Conservation (phyloP, 2,329 filamentous ascomycete species). For the Apiospora pterosperma region DNA sequence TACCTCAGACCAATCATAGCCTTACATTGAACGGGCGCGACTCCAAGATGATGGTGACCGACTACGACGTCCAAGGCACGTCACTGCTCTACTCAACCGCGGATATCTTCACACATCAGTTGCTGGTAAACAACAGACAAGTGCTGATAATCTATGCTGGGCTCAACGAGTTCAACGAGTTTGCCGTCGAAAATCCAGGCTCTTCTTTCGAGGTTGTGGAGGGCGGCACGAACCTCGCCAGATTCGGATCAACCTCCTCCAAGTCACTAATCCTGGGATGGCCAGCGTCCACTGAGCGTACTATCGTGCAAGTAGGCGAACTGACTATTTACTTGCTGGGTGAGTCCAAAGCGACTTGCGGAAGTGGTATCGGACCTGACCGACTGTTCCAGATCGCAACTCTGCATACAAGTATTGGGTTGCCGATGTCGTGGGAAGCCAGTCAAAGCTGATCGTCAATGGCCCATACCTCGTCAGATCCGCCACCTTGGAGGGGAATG, state of each 20-base stretch:
- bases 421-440: constrained; percentile 27
- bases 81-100: constrained; percentile 65
- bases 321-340: constrained; percentile 15
- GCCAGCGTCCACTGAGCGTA: constrained; percentile 11
- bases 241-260: constrained; percentile 27
- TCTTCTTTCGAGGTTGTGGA: constrained; percentile 19
- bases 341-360: background rate
- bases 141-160: constrained; percentile 61
- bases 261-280: constrained; percentile 13
- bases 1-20: constrained; percentile 56
- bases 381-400: constrained; percentile 39
- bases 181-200: constrained; percentile 40
- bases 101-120: constrained; percentile 60
- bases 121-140: constrained; percentile 41
- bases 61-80: constrained; percentile 58
- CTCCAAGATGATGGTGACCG: constrained; percentile 63
- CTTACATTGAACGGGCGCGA: constrained; percentile 62
- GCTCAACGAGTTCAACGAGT: constrained; percentile 58
- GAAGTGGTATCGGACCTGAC: background rate
- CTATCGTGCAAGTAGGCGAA: constrained; percentile 14
- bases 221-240: background rate
- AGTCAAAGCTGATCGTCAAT: constrained; percentile 49
- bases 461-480: constrained; percentile 64
- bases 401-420: constrained; percentile 69
- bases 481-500: constrained; percentile 49